Base-by-base conservation (phyloP, 2,329 filamentous ascomycete genomes). In the Pseudogymnoascus pannorum region DNA sequence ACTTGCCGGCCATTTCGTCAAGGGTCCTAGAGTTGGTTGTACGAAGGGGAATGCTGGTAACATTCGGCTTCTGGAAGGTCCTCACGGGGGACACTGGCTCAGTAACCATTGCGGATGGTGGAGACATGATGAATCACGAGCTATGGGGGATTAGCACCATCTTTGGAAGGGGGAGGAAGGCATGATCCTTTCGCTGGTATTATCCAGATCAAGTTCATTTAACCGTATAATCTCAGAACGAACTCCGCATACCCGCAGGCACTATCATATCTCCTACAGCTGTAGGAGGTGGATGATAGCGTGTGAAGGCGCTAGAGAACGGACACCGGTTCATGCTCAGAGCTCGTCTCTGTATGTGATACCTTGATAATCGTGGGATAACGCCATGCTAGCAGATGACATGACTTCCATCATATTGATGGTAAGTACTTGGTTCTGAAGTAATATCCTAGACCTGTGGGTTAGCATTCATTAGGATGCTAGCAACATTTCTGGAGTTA, bases 151-250 rank as follows among this genome's bases (percentile, higher is more conserved):
- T 77, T 76, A 75, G 72, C 73, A 66, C 60, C 71, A 67, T 69
- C 70, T 65, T 66, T 67, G 61, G 63, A 70, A 68, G 66, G 71
- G 69, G 73, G 73, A 70, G 76, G 79, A 82, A 83, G 83, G 90
- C 91, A 96, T 95, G 91, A 94, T 96, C 88, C 92, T 96, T 94
- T 92, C 92, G 92, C 92, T 92, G 89, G 91, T 91, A 94, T 94
- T 93, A 93, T 92, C 91, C 89, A 91, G 89, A 92, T 93, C 90
- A 93, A 93, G 89, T 93, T 91, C 79, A 81, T 63, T 62, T 66
- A 80, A 87, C 91, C 89, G 90, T 94, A 88, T 94, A 86, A 86
- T 94, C 89, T 93, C 87, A 91, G 84, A 81, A 78, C 78, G 75
- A 77, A 70, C 68, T 67, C 66, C 66, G 66, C 63, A 64, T 65